These are phyloP conservation scores for Cryptosporidium muris DNA, from an alignment of 169 alveolate species.

Conservation along the genomic window DNA sequence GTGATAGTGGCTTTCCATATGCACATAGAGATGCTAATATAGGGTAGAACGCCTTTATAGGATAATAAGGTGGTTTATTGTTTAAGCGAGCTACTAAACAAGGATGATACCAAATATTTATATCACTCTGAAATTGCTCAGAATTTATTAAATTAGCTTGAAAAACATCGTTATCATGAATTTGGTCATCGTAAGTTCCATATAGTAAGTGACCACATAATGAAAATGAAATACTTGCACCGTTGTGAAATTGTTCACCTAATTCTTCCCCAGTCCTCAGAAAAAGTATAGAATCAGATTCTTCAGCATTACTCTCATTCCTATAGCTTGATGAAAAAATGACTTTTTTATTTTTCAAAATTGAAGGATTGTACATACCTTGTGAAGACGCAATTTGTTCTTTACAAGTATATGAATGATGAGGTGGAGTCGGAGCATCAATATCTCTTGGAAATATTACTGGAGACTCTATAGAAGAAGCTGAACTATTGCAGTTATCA, in stretches of 20 bases:
- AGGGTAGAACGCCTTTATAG: conserved; percentile 88
- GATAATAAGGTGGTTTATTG: conserved; percentile 88
- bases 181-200: conserved; percentile 40
- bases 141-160: conserved; percentile 77
- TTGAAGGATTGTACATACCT: background rate
- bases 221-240: conserved; percentile 31
- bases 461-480: conserved; percentile 48
- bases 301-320: conserved; percentile 18
- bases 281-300: background rate
- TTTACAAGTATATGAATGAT: background rate
- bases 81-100: conserved; percentile 88
- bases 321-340: conserved; percentile 24
- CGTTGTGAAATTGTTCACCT: background rate
- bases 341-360: conserved; percentile 8
- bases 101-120: conserved; percentile 88
- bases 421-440: conserved; percentile 4
- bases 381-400: background rate
- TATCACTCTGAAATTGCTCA: conserved; percentile 84
- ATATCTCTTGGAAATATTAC: conserved; percentile 26
- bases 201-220: conserved; percentile 55
- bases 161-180: conserved; percentile 58
- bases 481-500: background rate
- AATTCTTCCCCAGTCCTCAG: background rate
- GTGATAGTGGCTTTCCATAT: conserved; percentile 86
- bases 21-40: conserved; percentile 88